Evolutionary conservation across 1,284 basidiomycete species (phyloP).

Genomic region (Boletus semigastroideus): DNA sequence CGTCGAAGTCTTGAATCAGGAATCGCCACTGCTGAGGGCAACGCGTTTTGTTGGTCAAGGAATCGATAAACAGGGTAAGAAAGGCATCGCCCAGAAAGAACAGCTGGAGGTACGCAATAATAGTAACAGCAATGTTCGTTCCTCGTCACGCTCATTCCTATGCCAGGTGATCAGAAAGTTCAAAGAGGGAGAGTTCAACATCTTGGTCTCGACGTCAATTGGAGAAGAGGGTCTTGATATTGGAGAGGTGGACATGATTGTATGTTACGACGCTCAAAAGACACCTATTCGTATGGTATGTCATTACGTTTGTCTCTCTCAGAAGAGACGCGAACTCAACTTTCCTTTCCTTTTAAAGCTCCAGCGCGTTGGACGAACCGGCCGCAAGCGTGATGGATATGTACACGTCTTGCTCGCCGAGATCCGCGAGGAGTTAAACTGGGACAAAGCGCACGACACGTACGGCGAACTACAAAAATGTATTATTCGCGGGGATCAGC

Average conservation of each 20-base stretch:
- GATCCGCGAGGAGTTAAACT: conserved; percentile 88
- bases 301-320: background rate
- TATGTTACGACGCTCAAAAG: conserved; percentile 97
- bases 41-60: conserved; percentile 92
- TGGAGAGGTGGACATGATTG: conserved; percentile 95
- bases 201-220: conserved; percentile 95
- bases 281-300: conserved; percentile 94
- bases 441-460: conserved; percentile 85
- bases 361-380: conserved; percentile 95
- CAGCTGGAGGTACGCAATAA: conserved; percentile 70
- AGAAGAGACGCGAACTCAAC: background rate
- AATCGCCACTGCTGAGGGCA: conserved; percentile 74
- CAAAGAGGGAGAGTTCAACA: conserved; percentile 86
- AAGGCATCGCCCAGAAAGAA: conserved; percentile 88
- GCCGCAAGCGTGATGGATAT: conserved; percentile 87
- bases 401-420: conserved; percentile 95
- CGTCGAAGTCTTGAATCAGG: conserved; percentile 72
- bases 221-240: conserved; percentile 99
- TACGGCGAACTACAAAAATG: conserved; percentile 90
- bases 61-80: conserved; percentile 80
- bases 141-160: conserved; percentile 6
- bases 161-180: conserved; percentile 79
- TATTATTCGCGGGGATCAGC: conserved; percentile 81
- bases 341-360: conserved; percentile 51
- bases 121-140: background rate